These are phyloP conservation scores for Calonectria honghensis DNA, from an alignment of 2,329 filamentous ascomycete species.

Conservation along the genomic window DNA sequence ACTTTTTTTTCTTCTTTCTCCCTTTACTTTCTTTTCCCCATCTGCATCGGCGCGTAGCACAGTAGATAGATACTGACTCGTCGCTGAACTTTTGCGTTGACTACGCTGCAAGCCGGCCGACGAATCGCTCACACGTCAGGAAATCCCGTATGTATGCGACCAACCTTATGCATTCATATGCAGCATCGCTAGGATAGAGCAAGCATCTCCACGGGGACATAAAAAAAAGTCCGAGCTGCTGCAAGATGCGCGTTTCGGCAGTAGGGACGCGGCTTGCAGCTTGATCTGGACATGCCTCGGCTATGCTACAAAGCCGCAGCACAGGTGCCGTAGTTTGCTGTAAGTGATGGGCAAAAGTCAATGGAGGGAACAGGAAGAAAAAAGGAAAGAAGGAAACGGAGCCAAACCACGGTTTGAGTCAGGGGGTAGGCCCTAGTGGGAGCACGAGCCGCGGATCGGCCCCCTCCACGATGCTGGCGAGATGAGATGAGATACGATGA, in stretches of 20 bases:
- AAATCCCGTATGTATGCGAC: constrained; percentile 41
- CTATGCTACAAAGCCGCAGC: constrained; percentile 16
- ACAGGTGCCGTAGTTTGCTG: constrained; percentile 3
- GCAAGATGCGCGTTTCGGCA: constrained; percentile 27
- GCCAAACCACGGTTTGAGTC: constrained; percentile 39
- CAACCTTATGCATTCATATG: constrained; percentile 36
- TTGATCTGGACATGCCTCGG: constrained; percentile 34
- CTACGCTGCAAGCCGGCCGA: constrained; percentile 5
- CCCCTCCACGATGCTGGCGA: constrained; percentile 47
- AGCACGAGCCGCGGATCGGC: constrained; percentile 44
- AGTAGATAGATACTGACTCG: background rate
- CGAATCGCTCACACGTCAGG: constrained; percentile 28
- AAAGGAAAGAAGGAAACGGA: constrained; percentile 32
- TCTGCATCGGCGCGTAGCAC: background rate
- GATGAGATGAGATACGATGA: constrained; percentile 53
- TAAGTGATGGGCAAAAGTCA: constrained; percentile 11
- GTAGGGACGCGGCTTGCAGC: constrained; percentile 12
- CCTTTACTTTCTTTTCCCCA: background rate
- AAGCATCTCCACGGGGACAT: constrained; percentile 22
- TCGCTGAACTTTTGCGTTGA: constrained; percentile 14
- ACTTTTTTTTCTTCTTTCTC: background rate
- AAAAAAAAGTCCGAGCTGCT: constrained; percentile 23
- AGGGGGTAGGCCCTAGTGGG: constrained; percentile 43
- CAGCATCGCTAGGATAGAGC: background rate
- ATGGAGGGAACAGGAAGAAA: background rate